These are phyloP conservation scores for Conticribra guillardii DNA, from an alignment of 108 stramenopile genomes.

Conservation along the genomic window DNA sequence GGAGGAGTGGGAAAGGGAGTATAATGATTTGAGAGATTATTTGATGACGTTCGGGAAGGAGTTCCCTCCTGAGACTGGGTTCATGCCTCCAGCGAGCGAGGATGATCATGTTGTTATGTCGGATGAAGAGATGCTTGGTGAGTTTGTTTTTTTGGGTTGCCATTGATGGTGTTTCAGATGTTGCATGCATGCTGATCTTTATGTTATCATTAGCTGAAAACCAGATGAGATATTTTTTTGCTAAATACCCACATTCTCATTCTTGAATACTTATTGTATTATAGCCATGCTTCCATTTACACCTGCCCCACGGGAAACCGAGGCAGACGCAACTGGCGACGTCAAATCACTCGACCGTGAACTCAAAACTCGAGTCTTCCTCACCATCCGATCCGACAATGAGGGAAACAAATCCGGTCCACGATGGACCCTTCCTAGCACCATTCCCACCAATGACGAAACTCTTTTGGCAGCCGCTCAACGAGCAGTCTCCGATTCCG, in stretches of 20 bases:
- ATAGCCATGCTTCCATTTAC: conserved; percentile 63
- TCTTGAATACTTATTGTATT: background rate
- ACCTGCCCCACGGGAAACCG: conserved; percentile 81
- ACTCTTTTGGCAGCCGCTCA: conserved; percentile 63
- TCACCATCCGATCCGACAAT: conserved; percentile 54
- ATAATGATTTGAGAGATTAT: conserved; percentile 60
- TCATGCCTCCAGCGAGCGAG: conserved; percentile 46
- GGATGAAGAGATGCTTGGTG: conserved; percentile 73
- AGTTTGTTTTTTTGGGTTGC: conserved; percentile 19
- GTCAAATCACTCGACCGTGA: conserved; percentile 70
- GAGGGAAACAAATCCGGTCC: conserved; percentile 31
- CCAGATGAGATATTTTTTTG: background rate
- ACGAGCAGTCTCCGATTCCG: conserved; percentile 42
- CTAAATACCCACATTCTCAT: background rate
- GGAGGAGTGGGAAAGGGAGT: conserved; percentile 73
- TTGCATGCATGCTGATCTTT: background rate
- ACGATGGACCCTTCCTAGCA: conserved; percentile 70
- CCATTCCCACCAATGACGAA: conserved; percentile 55
- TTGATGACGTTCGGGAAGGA: conserved; percentile 65
- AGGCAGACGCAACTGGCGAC: conserved; percentile 75
- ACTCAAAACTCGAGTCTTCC: conserved; percentile 70
- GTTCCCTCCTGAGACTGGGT: conserved; percentile 73
- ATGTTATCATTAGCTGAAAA: background rate
- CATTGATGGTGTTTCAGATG: background rate
- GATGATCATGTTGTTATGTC: conserved; percentile 50